These are phyloP conservation scores for Fusarium napiforme DNA, from an alignment of 2,329 filamentous ascomycete species.

Conservation along the genomic window DNA sequence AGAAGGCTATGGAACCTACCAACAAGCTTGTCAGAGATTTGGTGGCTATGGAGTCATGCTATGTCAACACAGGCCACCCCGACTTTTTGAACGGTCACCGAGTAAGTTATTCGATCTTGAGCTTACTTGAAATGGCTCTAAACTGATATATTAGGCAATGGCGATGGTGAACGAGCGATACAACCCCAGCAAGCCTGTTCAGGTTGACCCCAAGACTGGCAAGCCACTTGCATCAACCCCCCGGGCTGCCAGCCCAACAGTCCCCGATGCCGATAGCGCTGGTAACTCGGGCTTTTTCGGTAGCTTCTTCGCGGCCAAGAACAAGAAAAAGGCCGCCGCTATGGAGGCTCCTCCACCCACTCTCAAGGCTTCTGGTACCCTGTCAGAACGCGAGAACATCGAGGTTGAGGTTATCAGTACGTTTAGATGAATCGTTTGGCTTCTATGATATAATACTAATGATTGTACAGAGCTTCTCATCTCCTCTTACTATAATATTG, in stretches of 20 bases:
- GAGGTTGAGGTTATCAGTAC: constrained; percentile 98
- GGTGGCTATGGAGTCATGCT: constrained; percentile 94
- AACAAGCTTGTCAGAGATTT: constrained; percentile 96
- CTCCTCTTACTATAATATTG: constrained; percentile 97
- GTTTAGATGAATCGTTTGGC: constrained; percentile 50
- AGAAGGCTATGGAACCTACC: constrained; percentile 97
- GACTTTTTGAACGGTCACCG: constrained; percentile 97
- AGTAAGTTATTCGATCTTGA: constrained; percentile 57
- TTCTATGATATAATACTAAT: constrained; percentile 20
- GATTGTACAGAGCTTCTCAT: constrained; percentile 82
- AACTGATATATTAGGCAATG: constrained; percentile 77
- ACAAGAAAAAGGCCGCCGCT: constrained; percentile 99
- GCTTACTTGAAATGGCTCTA: not conserved
- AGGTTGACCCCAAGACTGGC: constrained; percentile 98
- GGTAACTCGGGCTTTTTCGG: constrained; percentile 90
- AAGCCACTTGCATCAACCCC: constrained; percentile 83
- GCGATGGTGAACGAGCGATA: constrained; percentile 96
- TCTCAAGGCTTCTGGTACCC: constrained; percentile 91
- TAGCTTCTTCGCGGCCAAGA: constrained; percentile 98
- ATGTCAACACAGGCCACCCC: constrained; percentile 98
- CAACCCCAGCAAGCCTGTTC: constrained; percentile 82
- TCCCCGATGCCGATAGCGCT: constrained; percentile 61
- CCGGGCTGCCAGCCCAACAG: constrained; percentile 79
- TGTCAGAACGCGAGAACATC: constrained; percentile 93
- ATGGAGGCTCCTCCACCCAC: constrained; percentile 96